Evolutionary conservation across 2,329 filamentous ascomycete species (phyloP), one percentile per base, ranked within the genome.

Genomic region (Alternaria sp.): DNA sequence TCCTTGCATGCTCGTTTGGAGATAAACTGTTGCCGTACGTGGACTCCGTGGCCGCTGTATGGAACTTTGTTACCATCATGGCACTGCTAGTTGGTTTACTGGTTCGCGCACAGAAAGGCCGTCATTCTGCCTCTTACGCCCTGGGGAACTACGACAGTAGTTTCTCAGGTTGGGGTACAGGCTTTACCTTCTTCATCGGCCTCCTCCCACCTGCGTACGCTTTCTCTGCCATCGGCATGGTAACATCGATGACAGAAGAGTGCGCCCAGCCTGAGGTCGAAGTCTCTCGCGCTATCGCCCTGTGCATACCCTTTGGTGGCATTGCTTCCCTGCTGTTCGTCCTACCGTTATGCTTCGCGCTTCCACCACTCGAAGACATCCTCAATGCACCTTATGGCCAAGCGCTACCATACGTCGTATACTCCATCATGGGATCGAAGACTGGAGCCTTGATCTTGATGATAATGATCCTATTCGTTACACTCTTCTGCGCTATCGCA

Each of bases 21-120:
- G 92, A 93, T 76, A 83, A 81, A 30, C 90, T 86, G 78, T 82
- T 93, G 36, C 90, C 89, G 0, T 78, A 84, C 66, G 82, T 89
- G 2, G 87, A 90, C 42, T 32, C 54, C n/a, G 49, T 47, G 20
- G 59, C 59, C n/a, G 59, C 54, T 7, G 26, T 62, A 16, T 62
- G 59, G 59, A 62, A 51, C 36, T 49, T 62, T n/a, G 30, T 62
- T 18, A 62, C 59, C 12, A 62, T 58, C 49, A 54, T 62, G 16
- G 54, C 59, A 22, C 34, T 62, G 22, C 16, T 62, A 1, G 22
- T 44, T 2, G 42, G 22, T 4, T 24, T 44, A 1, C 26, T 24
- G 0, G 24, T 28, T 5, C 24, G 42, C 42, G 42, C 42, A 2
- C 42, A 44, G 20, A 22, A 44, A 44, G 42, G 24, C 24, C 24